phyloP scores from a whole-genome alignment of 2,329 filamentous ascomycete genomes.

The Xylaria sp. region DNA sequence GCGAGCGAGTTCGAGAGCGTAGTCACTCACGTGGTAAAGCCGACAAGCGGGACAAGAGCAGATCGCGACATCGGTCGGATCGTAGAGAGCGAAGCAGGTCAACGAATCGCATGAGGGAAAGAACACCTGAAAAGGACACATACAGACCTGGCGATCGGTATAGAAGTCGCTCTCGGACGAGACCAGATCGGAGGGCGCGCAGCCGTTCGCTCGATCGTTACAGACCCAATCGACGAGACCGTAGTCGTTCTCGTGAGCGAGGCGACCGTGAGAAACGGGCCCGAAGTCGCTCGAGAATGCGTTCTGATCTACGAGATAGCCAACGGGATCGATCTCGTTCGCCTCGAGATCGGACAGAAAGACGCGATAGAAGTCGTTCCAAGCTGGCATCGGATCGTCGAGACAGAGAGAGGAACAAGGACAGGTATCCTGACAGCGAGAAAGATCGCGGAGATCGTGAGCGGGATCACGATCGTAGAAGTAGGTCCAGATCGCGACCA shows the following conservation, averaged over 20 bases:
- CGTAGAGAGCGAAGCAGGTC: conserved; percentile 36
- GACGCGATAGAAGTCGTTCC: conserved; percentile 29
- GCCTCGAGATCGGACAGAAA: conserved; percentile 27
- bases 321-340: conserved; percentile 31
- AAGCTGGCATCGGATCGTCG: conserved; percentile 23
- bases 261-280: conserved; percentile 31
- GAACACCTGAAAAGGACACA: conserved; percentile 30
- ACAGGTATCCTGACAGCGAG: conserved; percentile 22
- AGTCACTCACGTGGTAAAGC: conserved; percentile 29
- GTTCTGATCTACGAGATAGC: conserved; percentile 22
- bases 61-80: conserved; percentile 25
- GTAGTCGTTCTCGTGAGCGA: conserved; percentile 28
- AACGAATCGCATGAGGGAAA: conserved; percentile 32
- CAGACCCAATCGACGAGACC: conserved; percentile 28
- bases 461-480: conserved; percentile 35
- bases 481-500: conserved; percentile 40
- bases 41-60: conserved; percentile 27
- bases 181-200: conserved; percentile 23
- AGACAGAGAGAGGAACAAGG: conserved; percentile 22
- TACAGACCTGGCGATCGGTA: conserved; percentile 31
- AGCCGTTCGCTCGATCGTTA: conserved; percentile 30
- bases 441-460: conserved; percentile 22
- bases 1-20: conserved; percentile 28
- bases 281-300: conserved; percentile 26
- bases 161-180: conserved; percentile 24